Evolutionary conservation across 1,284 basidiomycete species (phyloP), one percentile per base, ranked within the genome.

Genomic region (Apiotrichum akiyoshidainum): DNA sequence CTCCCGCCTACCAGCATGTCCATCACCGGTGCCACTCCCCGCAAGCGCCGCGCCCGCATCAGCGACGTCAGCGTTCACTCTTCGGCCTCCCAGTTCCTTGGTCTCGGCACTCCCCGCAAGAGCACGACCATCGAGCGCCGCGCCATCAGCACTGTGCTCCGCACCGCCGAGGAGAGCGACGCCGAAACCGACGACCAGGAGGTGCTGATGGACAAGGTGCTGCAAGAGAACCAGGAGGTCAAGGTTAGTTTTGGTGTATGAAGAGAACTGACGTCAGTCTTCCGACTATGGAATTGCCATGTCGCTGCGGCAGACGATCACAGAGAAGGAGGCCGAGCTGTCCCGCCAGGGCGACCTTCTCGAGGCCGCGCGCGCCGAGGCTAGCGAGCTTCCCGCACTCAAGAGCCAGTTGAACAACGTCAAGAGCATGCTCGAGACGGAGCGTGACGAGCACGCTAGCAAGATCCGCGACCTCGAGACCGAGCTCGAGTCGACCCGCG

Each of bases 41-140:
- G 65, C 45, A 71, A 67, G 14, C 72, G 75, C 49, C 69, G 75
- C 19, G 65, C 76, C 2, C 66, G 78, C 2, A 77, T 78, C 61
- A 75, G 72, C 62, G 78, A 79, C 57, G 71, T 76, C 51, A 64
- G 64, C 1, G 62, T 61, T 0, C 40, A 69, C 10, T 44, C 66
- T 3, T 55, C 59, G 21, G 61, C 53, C 19, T 60, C 66, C 2
- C 31, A 34, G 19, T 71, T 71, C 5, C 53, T 75, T 35, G 74
- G 72, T 5, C 59, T 64, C 17, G 69, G 68, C 1, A 65, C 63
- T 7, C 62, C 64, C 5, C 67, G 59, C 48, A 67, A 64, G 56
- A 22, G 59, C 46, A 67, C 63, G 56, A 21, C 52, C 21, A 35
- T 58, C 21, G 71, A 73, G 59, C 67, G 76, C 37, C 60, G 77